Base-by-base conservation (phyloP, 1,139 yeast genomes). In the Debaryomyces nepalensis region DNA sequence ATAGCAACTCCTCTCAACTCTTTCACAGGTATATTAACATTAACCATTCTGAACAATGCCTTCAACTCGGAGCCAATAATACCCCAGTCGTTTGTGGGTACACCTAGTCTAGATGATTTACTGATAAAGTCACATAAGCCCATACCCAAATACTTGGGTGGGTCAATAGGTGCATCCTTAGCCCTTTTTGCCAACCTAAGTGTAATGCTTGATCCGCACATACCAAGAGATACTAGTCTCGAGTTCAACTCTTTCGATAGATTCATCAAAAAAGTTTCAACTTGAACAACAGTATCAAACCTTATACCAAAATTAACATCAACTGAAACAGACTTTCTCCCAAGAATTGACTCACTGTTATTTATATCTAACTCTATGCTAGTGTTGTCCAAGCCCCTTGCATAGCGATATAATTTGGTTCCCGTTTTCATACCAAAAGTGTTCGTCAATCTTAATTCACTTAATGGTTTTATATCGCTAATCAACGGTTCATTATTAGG, bases 291-390 rank as follows among this genome's bases (percentile, higher is more conserved):
- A 0, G 67, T 69, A 21, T 80, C 77, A 48, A 91, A 86, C 40
- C 98, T 61, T 0, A 93, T 87, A 0, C 97, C 98, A 84, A 89
- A 93, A 48, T 90, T 88, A 24, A 93, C 86, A 59, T 93, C 98
- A 8, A 89, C 88, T 0, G 96, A 89, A 0, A 93, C 77, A 0
- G 95, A 79, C 53, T 88, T 89, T 23, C 96, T 73, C 0, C 76
- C 74, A 4, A 72, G 53, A 3, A 66, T 69, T 37, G 66, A 72
- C 49, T 65, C 75, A 18, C 71, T 70, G 29, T 78, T 75, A 11
- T 69, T 67, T 4, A 62, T 49, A 26, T 83, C 76, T 33, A 68
- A 68, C 43, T 74, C 75, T 20, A 87, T 75, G 5, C 71, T 69
- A 0, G 86, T 75, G 33, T 72, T 65, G 61, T 91, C 98, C 4